A percentile compares a stretch with the other conserved stretches of the same genome.
Conservation (phyloP, 2,329 filamentous ascomycete species). For the Pseudogymnoascus sp. region DNA sequence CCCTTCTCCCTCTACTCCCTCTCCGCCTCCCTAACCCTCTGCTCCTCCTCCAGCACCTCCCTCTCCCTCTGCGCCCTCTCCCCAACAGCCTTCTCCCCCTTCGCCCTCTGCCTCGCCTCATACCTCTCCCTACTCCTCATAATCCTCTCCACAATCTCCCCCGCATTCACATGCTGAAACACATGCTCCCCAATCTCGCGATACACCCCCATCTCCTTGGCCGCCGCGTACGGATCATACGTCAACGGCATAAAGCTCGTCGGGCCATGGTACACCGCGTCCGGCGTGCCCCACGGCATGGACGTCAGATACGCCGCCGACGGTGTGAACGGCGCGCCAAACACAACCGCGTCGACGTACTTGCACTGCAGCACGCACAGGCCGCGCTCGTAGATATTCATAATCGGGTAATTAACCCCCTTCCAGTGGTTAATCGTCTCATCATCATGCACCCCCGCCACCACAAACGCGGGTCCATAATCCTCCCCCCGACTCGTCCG, state of each 20-base stretch:
- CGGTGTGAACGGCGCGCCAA: slow-evolving; percentile 82
- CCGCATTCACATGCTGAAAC: slow-evolving; percentile 84
- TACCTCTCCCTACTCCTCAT: slow-evolving; percentile 79
- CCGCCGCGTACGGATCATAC: slow-evolving; percentile 71
- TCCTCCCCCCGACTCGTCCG: slow-evolving; percentile 59
- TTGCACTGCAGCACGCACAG: slow-evolving; percentile 93
- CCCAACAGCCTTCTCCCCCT: slow-evolving; percentile 74
- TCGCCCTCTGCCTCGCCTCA: slow-evolving; percentile 82
- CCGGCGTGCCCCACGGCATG: slow-evolving; percentile 65
- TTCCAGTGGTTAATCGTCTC: slow-evolving; percentile 94
- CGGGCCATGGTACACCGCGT: slow-evolving; percentile 90
- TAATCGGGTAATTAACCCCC: slow-evolving; percentile 96
- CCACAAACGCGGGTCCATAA: slow-evolving; percentile 76
- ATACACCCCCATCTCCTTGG: slow-evolving; percentile 80
- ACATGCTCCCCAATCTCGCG: slow-evolving; percentile 66
- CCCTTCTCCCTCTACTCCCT: background rate
- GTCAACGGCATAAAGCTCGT: slow-evolving; percentile 54
- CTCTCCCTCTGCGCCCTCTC: slow-evolving; percentile 59
- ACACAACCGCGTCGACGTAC: slow-evolving; percentile 82
- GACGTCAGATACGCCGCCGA: slow-evolving; percentile 67
- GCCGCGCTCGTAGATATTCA: slow-evolving; percentile 97
- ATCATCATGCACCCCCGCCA: slow-evolving; percentile 91
- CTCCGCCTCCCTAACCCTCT: slow-evolving; percentile 27
- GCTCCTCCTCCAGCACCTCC: slow-evolving; percentile 54
- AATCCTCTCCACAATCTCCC: slow-evolving; percentile 84